These are phyloP conservation scores for Mycena capillaripes DNA, from an alignment of 768 basidiomycete species.

Conservation along the genomic window DNA sequence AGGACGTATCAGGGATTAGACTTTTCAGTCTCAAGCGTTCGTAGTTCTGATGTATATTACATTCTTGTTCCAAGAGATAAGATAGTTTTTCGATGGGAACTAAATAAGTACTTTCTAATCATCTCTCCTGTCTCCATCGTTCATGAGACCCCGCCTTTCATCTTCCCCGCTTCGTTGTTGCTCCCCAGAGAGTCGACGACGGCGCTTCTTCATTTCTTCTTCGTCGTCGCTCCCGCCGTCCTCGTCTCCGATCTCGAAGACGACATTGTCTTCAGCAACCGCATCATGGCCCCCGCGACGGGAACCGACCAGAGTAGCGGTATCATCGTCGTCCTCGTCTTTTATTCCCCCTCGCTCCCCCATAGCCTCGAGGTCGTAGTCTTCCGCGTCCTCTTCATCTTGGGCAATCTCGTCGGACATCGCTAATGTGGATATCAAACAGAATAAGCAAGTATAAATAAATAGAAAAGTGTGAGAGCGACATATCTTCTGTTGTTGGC, in stretches of 20 bases:
- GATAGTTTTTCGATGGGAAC: constrained; percentile 32
- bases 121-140: constrained; percentile 38
- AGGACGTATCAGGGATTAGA: constrained; percentile 77
- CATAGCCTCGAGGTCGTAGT: constrained; percentile 89
- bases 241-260: constrained; percentile 94
- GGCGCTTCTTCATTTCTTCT: constrained; percentile 69
- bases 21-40: no score
- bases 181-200: constrained; percentile 61
- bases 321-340: constrained; percentile 77
- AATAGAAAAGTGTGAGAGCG: constrained; percentile 4
- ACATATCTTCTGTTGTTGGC: constrained; percentile 89
- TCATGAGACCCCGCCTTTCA: constrained; percentile 80
- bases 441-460: constrained; percentile 36
- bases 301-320: constrained; percentile 79
- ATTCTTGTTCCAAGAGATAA: constrained; percentile 31
- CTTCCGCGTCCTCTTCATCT: constrained; percentile 93
- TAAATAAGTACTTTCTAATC: constrained; percentile 11
- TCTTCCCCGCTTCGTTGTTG: constrained; percentile 61
- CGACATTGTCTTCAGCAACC: constrained; percentile 77
- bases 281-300: constrained; percentile 62
- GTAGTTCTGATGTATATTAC: constrained; percentile 57
- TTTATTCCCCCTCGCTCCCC: constrained; percentile 65
- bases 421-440: constrained; percentile 75
- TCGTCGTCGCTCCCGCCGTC: constrained; percentile 78
- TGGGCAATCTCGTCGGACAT: constrained; percentile 98